Conservation (phyloP, 2,329 filamentous ascomycete genomes). For the Alternaria sp. region DNA sequence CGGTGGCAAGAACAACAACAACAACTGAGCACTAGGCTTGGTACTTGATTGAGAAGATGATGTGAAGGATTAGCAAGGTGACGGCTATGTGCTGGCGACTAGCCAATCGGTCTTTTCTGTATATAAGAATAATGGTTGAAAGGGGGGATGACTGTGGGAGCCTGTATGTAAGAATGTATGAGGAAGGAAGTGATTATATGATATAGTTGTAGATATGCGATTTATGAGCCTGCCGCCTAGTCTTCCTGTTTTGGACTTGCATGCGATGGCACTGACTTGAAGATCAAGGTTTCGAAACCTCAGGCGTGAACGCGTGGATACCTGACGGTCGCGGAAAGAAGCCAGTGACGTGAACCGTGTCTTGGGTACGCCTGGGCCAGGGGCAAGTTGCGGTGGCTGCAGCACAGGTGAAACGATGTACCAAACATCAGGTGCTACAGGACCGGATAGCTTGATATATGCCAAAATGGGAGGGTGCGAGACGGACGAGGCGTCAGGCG, state of each 20-base stretch:
- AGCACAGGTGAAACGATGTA: constrained; percentile 11
- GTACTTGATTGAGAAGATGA: background rate
- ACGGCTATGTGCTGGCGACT: constrained; percentile 13
- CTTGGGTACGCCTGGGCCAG: constrained; percentile 14
- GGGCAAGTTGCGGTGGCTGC: constrained; percentile 3
- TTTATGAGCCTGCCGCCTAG: background rate
- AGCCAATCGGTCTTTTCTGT: constrained; percentile 2
- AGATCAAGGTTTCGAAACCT: constrained; percentile 27
- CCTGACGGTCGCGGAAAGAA: background rate
- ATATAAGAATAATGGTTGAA: constrained; percentile 5
- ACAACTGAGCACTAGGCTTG: background rate
- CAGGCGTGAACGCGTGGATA: constrained; percentile 16
- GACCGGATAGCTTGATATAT: constrained; percentile 1
- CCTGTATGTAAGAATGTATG: background rate
- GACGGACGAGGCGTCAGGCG: background rate
- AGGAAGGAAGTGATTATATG: background rate
- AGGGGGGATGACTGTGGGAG: background rate
- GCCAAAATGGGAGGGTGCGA: background rate
- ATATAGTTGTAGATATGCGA: background rate
- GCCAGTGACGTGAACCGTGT: constrained; percentile 3
- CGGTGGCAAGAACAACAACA: background rate
- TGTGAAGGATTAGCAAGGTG: background rate
- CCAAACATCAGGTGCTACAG: constrained; percentile 10
- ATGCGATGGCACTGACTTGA: background rate
- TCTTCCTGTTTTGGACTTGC: background rate